phyloP scores from a whole-genome alignment of 495 filamentous ascomycete species.

The Collariella sp. region DNA sequence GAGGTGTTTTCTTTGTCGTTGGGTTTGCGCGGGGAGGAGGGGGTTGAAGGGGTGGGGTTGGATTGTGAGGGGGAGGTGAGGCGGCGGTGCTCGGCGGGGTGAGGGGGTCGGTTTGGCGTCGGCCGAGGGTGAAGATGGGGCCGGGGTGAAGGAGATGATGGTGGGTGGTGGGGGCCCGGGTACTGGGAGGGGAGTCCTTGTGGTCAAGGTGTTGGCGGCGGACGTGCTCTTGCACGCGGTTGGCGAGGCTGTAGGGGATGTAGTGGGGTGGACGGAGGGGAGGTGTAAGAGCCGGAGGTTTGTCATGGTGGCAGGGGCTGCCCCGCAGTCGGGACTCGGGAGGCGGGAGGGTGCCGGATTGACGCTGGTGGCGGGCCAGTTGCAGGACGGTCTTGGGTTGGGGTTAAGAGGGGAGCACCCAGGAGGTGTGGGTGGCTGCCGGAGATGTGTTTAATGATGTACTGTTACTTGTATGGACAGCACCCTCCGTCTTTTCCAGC shows the following conservation, averaged over 20 bases:
- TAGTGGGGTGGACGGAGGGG: slow-evolving; percentile 31
- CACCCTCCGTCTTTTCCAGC: background rate
- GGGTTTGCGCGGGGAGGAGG: background rate
- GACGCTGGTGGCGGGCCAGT: background rate
- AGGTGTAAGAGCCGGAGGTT: slow-evolving; percentile 63
- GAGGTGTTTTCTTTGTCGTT: background rate
- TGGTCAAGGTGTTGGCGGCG: slow-evolving; percentile 27
- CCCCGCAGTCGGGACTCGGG: background rate
- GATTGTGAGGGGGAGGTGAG: slow-evolving; percentile 33
- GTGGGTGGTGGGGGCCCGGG: slow-evolving; percentile 48
- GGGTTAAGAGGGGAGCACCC: background rate
- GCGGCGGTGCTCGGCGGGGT: slow-evolving; percentile 37
- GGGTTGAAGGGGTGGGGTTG: background rate
- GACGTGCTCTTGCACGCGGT: slow-evolving; percentile 34
- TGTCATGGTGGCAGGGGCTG: background rate
- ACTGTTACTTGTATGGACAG: no score
- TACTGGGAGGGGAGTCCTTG: slow-evolving; percentile 23
- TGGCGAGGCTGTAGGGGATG: slow-evolving; percentile 34
- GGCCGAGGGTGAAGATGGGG: slow-evolving; percentile 84
- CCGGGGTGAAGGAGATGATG: slow-evolving; percentile 73
- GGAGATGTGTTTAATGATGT: no score
- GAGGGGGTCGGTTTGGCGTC: slow-evolving; percentile 61
- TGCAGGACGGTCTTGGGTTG: background rate
- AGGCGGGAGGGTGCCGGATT: background rate
- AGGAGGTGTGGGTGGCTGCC: background rate